These are phyloP conservation scores for Colletotrichum sojae DNA, from an alignment of 2,329 filamentous ascomycete genomes.

Conservation along the genomic window DNA sequence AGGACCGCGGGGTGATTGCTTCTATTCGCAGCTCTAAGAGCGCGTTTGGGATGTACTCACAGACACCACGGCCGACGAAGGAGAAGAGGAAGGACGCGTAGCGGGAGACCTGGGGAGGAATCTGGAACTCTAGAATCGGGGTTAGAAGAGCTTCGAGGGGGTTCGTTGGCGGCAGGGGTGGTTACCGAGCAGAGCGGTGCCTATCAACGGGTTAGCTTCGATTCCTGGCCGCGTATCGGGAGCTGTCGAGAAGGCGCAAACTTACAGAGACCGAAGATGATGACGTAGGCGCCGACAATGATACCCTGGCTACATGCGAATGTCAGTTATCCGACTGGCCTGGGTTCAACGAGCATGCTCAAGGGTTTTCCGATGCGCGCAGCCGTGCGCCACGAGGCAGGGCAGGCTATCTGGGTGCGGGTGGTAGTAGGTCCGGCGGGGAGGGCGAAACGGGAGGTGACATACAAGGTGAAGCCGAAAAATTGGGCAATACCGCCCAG, in stretches of 20 bases:
- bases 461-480: conserved; percentile 74
- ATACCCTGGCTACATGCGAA: conserved; percentile 71
- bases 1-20: not conserved
- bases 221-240: not conserved
- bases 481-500: conserved; percentile 85
- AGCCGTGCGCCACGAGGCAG: conserved; percentile 28
- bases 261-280: conserved; percentile 90
- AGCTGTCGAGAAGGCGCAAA: conserved; percentile 14
- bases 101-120: conserved; percentile 90
- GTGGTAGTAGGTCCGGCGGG: conserved; percentile 28
- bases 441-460: conserved; percentile 41
- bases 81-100: conserved; percentile 99
- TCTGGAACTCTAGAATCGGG: conserved; percentile 81
- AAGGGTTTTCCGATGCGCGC: conserved; percentile 10
- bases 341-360: not conserved
- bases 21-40: not conserved
- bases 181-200: conserved; percentile 76
- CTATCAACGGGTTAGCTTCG: conserved; percentile 55
- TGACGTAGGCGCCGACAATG: conserved; percentile 88
- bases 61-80: conserved; percentile 94
- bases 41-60: conserved; percentile 69
- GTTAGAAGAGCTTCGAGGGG: conserved; percentile 12
- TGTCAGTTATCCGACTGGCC: conserved; percentile 23
- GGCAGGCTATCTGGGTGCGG: conserved; percentile 5
- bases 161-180: not conserved